Evolutionary conservation across 192 early-diverging fungal genomes (phyloP), one percentile per base, ranked within the genome.

Genomic region (Coemansia sp.): DNA sequence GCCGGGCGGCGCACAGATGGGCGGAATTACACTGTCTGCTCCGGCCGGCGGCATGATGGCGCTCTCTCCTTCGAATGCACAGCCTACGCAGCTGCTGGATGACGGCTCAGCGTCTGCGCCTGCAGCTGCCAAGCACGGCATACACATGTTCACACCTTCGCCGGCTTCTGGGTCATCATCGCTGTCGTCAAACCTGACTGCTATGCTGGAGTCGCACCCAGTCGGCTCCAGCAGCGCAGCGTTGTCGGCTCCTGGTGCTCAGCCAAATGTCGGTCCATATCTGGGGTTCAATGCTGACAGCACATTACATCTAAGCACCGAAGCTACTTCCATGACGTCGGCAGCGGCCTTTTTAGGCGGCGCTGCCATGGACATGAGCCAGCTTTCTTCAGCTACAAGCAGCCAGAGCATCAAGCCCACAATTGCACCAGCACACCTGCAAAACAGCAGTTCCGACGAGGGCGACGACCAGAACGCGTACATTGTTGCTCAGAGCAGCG

Each of bases 41-140:
- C 55, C 58, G 21, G 48, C 60, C 2, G 57, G 61, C 37, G 66
- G 66, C 15, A 62, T 76, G 58, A 47, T 62, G 20, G 55, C 62
- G 1, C 69, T 69, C 28, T 42, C 53, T 14, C 40, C 23, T 1
- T 26, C 66, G 10, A 34, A 52, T 20, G 20, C 62, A 16, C 41
- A 62, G 11, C 20, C 61, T 0, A 36, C 58, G 12, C 23, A 15
- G 17, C 39, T 63, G 11, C 32, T 71, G 20, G 11, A 18, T 28
- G 18, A 26, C 17, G 57, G 61, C 21, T 69, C 63, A 32, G 57
- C 66, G 12, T 48, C 65, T 15, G 65, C 66, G 10, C 58, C 66
- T 1, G 47, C 23, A 30, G 36, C 15, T 26, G 17, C 9, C 16
- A 14, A 41, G 43, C 40, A 26, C 12, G 31, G 31, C 32, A 34